Conservation (phyloP, 208 protist species). For the Strigomonas culicis region DNA sequence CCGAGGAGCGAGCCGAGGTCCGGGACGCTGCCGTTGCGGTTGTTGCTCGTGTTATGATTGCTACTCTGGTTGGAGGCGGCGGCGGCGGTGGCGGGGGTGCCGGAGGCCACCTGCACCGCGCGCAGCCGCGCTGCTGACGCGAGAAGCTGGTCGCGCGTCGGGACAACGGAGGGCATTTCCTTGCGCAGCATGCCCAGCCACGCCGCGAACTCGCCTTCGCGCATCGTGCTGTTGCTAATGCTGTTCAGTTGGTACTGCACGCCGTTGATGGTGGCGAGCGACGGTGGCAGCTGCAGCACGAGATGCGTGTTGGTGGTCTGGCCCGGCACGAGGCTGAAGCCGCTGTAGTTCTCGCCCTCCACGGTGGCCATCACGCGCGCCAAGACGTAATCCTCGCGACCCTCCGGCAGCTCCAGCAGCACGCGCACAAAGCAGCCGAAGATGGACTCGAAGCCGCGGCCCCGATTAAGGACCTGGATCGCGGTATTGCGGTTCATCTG, state of each 20-base stretch:
- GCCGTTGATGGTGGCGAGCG: slow-evolving; percentile 58
- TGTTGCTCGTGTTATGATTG: background rate
- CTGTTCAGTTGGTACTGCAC: slow-evolving; percentile 78
- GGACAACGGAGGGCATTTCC: slow-evolving; percentile 15
- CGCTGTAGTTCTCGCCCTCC: slow-evolving; percentile 59
- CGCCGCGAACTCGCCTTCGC: slow-evolving; percentile 51
- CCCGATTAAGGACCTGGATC: slow-evolving; percentile 42
- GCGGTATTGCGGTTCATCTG: slow-evolving; percentile 74
- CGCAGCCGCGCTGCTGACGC: slow-evolving; percentile 30
- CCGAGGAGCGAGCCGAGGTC: background rate
- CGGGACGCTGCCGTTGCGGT: background rate
- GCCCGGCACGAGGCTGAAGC: slow-evolving; percentile 45
- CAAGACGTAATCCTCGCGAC: slow-evolving; percentile 68
- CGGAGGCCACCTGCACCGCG: slow-evolving; percentile 11
- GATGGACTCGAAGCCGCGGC: slow-evolving; percentile 19
- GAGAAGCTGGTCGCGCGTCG: slow-evolving; percentile 30
- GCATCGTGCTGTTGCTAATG: slow-evolving; percentile 79
- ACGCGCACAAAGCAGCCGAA: slow-evolving; percentile 71
- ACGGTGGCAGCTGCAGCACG: slow-evolving; percentile 43
- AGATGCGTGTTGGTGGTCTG: slow-evolving; percentile 56
- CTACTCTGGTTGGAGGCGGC: background rate
- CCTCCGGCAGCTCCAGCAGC: slow-evolving; percentile 51
- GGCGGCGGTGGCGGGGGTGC: background rate
- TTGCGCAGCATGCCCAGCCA: slow-evolving; percentile 54
- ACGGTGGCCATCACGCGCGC: slow-evolving; percentile 39